Base-by-base conservation (phyloP, 2,329 filamentous ascomycete genomes). In the Xylaria digitata region DNA sequence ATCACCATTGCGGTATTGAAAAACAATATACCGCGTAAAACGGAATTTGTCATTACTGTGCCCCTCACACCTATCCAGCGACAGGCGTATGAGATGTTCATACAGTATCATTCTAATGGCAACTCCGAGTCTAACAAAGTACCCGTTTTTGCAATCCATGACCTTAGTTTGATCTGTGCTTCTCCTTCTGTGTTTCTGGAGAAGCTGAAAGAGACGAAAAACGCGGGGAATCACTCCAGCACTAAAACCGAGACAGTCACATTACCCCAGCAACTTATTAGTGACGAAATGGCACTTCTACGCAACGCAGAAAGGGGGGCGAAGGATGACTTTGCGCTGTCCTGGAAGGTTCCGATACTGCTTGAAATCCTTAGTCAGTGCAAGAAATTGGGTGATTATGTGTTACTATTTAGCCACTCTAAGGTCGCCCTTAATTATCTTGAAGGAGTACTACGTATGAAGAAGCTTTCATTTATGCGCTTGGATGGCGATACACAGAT, bases 371-470 rank as follows among this genome's bases (percentile, higher is more conserved):
- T 97, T 0, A 82, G 90, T 23, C 84, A 90, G 69, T 90, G 90
- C 6, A 85, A 84, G 45, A 75, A 76, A 1, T 79, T 83, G 0
- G 83, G 84, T 0, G 94, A 97, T 77, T 94, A 94, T 74, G 86
- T 94, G 1, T 83, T 97, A 0, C 81, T 97, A 0, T 97, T 97
- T 74, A 92, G 91, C 0, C 90, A 93, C 61, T 91, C 89, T 15
- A 82, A 93, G 11, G 80, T 82, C 0, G 91, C 91, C 0, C 81
- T 97, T 5, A 75, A 94, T 71, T 95, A 90, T 71, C 81, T 97
- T 0, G 84, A 89, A 57, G 71, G 79, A 0, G 77, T 91, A 21
- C 84, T 93, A 45, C 78, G 76, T 5, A 73, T 73, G 21, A 82
- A 85, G 64, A 76, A 81, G 1, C 81, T 86, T 34, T 85, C 80